A percentile compares a stretch with the other conserved stretches of the same genome.
Conservation (phyloP, 1,139 yeast genomes). For the Entelexis sorbosivorans region DNA sequence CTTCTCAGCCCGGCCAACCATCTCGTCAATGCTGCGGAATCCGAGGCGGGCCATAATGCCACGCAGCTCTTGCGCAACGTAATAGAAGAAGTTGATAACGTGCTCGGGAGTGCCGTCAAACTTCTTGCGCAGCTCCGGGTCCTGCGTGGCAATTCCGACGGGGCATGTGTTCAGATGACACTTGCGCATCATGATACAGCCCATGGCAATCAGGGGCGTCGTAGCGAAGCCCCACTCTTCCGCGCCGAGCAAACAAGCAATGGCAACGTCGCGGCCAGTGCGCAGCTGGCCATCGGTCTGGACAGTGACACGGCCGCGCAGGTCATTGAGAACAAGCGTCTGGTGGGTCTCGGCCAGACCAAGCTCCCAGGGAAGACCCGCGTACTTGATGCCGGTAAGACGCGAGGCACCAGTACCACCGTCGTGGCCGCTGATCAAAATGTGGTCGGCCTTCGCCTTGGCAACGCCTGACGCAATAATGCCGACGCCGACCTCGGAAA, state of each 20-base stretch:
- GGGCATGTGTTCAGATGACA: conserved; percentile 93
- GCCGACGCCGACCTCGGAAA: conserved; percentile 97
- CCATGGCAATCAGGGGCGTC: conserved; percentile 92
- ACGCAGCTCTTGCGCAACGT: conserved; percentile 85
- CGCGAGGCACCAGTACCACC: conserved; percentile 99
- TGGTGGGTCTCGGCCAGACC: conserved; percentile 98
- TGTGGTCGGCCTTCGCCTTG: conserved; percentile 95
- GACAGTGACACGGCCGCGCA: conserved; percentile 87
- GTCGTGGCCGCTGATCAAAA: conserved; percentile 91
- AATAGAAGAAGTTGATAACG: conserved; percentile 93
- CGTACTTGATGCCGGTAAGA: conserved; percentile 93
- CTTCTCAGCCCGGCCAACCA: conserved; percentile 95
- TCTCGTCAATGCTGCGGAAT: conserved; percentile 88
- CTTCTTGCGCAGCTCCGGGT: conserved; percentile 83
- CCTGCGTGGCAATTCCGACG: conserved; percentile 98
- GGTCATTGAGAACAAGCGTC: conserved; percentile 86
- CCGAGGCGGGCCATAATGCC: conserved; percentile 90
- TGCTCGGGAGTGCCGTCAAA: conserved; percentile 97
- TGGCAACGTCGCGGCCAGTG: conserved; percentile 92
- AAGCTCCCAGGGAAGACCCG: conserved; percentile 97
- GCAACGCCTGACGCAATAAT: conserved; percentile 99
- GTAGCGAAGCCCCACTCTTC: conserved; percentile 99
- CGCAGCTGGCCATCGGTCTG: conserved; percentile 97
- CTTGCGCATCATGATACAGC: conserved; percentile 91
- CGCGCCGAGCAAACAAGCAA: conserved; percentile 93